Evolutionary conservation across 495 filamentous ascomycete genomes (phyloP).

Genomic region (Neurospora sp.): DNA sequence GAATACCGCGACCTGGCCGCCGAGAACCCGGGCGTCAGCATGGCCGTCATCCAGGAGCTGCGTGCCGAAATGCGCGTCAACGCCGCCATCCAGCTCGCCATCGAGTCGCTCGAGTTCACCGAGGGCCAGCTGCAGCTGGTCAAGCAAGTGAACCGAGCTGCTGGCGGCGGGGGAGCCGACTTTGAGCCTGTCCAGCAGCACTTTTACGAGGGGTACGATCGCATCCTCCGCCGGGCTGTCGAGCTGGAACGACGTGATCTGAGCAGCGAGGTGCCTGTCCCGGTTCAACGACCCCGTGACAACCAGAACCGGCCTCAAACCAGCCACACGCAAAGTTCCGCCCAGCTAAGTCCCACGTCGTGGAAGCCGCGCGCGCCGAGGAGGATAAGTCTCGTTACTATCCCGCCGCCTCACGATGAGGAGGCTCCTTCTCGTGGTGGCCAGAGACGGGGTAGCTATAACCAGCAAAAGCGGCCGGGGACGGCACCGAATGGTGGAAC

Average conservation of each 20-base stretch:
- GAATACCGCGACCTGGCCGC: neutral
- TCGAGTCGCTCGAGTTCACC: constrained; percentile 24
- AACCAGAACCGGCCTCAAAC: neutral
- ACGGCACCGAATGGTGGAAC: neutral
- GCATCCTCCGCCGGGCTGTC: constrained; percentile 16
- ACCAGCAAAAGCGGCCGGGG: neutral
- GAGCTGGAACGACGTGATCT: constrained; percentile 17
- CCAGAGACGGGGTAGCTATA: neutral
- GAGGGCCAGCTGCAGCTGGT: constrained; percentile 20
- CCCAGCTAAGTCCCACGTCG: neutral
- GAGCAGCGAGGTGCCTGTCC: neutral
- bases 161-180: constrained; percentile 1
- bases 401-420: neutral
- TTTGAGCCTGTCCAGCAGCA: constrained; percentile 16
- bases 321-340: neutral
- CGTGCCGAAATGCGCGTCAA: constrained; percentile 24
- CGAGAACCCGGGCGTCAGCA: constrained; percentile 3
- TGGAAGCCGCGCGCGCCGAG: neutral
- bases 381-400: neutral
- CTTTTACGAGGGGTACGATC: constrained; percentile 24
- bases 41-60: constrained; percentile 13
- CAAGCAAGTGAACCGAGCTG: constrained; percentile 14
- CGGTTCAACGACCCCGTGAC: neutral
- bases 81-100: constrained; percentile 21
- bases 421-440: neutral